A percentile compares a stretch with the other conserved stretches of the same genome.
These are phyloP conservation scores for Ceriops tagal DNA, from an alignment of 345 rosid species.

Conservation along the genomic window DNA sequence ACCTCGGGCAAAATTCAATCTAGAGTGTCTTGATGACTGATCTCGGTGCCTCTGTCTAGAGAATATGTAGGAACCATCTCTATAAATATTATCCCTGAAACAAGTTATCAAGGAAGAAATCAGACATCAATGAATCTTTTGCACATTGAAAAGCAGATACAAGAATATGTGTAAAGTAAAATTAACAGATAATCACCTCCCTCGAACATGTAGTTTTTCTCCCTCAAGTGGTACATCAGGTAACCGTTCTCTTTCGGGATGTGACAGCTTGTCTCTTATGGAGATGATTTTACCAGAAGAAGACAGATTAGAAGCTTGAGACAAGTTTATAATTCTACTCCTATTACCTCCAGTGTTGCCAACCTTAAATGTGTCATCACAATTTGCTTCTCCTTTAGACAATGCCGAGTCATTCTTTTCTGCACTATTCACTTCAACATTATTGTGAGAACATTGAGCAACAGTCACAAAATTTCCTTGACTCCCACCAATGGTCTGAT, in stretches of 20 bases:
- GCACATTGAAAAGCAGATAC: slow-evolving; percentile 2
- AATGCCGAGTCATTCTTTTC: slow-evolving; percentile 2
- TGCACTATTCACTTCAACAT: slow-evolving; percentile 8
- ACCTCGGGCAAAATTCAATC: slow-evolving; percentile 50
- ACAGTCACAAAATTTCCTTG: slow-evolving; percentile 33
- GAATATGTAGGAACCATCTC: slow-evolving; percentile 40
- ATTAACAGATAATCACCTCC: slow-evolving; percentile 63
- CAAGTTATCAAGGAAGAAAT: slow-evolving; percentile 4
- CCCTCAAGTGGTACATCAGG: slow-evolving; percentile 53
- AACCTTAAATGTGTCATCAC: slow-evolving; percentile 40
- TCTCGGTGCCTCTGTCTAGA: slow-evolving; percentile 55
- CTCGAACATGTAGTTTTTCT: slow-evolving; percentile 47
- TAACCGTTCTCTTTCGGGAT: slow-evolving; percentile 50
- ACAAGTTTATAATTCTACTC: slow-evolving; percentile 55
- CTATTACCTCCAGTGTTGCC: slow-evolving; percentile 41
- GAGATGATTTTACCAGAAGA: slow-evolving; percentile 45
- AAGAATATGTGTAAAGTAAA: slow-evolving; percentile 8
- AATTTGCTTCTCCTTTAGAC: slow-evolving; percentile 37
- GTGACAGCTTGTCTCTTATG: slow-evolving; percentile 42
- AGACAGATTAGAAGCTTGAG: slow-evolving; percentile 42
- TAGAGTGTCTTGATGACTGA: slow-evolving; percentile 45
- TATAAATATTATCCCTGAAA: slow-evolving; percentile 5
- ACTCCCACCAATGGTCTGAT: slow-evolving; percentile 27
- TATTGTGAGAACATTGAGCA: slow-evolving; percentile 34
- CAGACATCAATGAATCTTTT: slow-evolving; percentile 4